Percentiles rank a stretch among this genome's conserved stretches.
These are phyloP conservation scores for Coemansia sp. DNA, from an alignment of 192 early-diverging fungal genomes.

Conservation along the genomic window DNA sequence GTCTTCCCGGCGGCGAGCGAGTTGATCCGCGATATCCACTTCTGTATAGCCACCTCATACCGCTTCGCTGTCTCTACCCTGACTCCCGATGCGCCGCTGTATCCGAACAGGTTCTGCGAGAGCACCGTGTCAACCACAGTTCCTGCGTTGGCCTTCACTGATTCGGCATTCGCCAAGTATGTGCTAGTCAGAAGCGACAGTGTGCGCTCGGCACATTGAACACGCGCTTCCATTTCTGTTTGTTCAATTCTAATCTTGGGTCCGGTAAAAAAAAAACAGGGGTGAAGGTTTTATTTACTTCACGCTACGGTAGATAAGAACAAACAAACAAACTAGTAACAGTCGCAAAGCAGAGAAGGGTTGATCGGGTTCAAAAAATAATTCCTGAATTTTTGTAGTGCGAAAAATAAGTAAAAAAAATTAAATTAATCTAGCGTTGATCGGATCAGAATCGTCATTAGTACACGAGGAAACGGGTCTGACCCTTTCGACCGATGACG, in stretches of 20 bases:
- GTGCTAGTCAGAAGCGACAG: slow-evolving; percentile 45
- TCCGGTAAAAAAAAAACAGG: no score
- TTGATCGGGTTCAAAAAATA: not conserved
- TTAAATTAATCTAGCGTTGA: slow-evolving; percentile 10
- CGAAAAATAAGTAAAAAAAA: slow-evolving; percentile 3
- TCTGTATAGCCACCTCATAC: slow-evolving; percentile 40
- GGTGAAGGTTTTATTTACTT: no score
- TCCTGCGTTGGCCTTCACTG: slow-evolving; percentile 28
- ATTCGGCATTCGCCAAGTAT: slow-evolving; percentile 43
- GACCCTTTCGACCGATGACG: slow-evolving; percentile 37
- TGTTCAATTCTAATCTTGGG: no score
- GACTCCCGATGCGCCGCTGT: slow-evolving; percentile 11
- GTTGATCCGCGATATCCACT: slow-evolving; percentile 49
- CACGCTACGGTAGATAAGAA: no score
- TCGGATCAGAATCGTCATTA: slow-evolving; percentile 8
- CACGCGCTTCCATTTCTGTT: slow-evolving; percentile 34
- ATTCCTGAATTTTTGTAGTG: not conserved
- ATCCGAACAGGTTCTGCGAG: slow-evolving; percentile 42
- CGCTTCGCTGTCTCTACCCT: slow-evolving; percentile 24
- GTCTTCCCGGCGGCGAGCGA: slow-evolving; percentile 35
- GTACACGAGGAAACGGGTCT: slow-evolving; percentile 29
- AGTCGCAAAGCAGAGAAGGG: not conserved
- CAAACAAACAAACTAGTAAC: no score
- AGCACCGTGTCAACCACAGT: slow-evolving; percentile 43
- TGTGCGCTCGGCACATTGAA: slow-evolving; percentile 46